phyloP scores from a whole-genome alignment of 1,284 basidiomycete species.

The Meripilus lineatus region DNA sequence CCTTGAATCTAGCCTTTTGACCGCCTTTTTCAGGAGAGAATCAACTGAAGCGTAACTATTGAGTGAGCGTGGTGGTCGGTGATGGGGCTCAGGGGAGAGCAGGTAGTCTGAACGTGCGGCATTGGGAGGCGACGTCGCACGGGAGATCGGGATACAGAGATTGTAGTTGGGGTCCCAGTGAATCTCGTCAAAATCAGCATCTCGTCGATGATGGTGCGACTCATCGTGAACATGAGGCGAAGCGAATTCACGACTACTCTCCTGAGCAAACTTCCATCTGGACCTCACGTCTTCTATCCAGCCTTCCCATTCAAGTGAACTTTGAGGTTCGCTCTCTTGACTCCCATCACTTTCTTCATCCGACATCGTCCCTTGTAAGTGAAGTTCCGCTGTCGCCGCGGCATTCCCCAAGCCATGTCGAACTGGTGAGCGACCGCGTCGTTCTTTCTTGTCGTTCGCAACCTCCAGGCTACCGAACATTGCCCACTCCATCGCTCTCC shows the following conservation, averaged over 20 bases:
- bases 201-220: no score
- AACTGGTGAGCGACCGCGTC: conserved; percentile 5
- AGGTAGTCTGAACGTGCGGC: not conserved
- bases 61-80: no score
- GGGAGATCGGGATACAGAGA: no score
- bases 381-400: no score
- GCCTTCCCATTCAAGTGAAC: conserved; percentile 51
- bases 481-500: conserved; percentile 45
- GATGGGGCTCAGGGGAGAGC: conserved; percentile 4
- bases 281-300: conserved; percentile 50
- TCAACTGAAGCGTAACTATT: conserved; percentile 26
- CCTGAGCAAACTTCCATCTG: conserved; percentile 2
- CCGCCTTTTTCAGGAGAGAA: conserved; percentile 20
- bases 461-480: conserved; percentile 31
- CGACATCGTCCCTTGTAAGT: no score
- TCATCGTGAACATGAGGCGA: no score
- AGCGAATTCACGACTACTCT: not conserved
- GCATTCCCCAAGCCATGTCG: no score
- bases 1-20: conserved; percentile 16
- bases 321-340: conserved; percentile 28
- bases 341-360: conserved; percentile 14
- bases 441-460: conserved; percentile 9
- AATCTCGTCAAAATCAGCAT: no score
- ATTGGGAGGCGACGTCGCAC: no score
- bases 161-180: no score